A percentile compares a stretch with the other conserved stretches of the same genome.
Evolutionary conservation across 2,329 filamentous ascomycete species (phyloP).

Genomic region (Talaromyces verruculosus): DNA sequence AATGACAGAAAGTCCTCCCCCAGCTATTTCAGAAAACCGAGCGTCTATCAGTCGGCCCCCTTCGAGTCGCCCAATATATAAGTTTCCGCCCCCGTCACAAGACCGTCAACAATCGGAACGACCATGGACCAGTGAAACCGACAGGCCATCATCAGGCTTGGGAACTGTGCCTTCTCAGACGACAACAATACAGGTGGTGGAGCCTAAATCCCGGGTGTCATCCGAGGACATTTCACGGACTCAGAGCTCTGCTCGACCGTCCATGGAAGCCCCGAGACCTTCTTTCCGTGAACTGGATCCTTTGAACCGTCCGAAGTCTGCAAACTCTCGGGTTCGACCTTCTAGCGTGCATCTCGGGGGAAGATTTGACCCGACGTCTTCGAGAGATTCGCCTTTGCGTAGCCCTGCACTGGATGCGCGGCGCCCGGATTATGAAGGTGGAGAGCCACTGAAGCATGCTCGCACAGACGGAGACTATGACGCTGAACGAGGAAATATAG

Average conservation of each 20-base stretch:
- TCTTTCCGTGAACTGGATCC: conserved; percentile 60
- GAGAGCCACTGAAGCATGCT: conserved; percentile 35
- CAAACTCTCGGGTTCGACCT: conserved; percentile 69
- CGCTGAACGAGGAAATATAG: conserved; percentile 57
- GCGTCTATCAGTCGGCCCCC: conserved; percentile 32
- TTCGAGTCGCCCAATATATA: conserved; percentile 51
- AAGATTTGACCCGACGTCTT: conserved; percentile 66
- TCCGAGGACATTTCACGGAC: conserved; percentile 52
- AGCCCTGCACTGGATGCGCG: conserved; percentile 40
- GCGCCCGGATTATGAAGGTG: conserved; percentile 38
- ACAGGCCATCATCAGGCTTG: conserved; percentile 26
- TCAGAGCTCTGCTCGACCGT: conserved; percentile 62
- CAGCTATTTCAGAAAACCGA: conserved; percentile 41
- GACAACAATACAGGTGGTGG: conserved; percentile 38
- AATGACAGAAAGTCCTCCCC: conserved; percentile 62
- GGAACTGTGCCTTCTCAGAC: conserved; percentile 38
- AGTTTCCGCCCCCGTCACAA: conserved; percentile 51
- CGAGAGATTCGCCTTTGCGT: conserved; percentile 71
- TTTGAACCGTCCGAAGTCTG: conserved; percentile 60
- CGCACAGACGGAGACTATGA: conserved; percentile 38
- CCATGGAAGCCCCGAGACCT: conserved; percentile 69
- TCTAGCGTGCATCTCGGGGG: conserved; percentile 80
- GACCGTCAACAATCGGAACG: conserved; percentile 47
- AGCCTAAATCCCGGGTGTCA: conserved; percentile 53
- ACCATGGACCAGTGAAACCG: conserved; percentile 41